Percentiles rank a stretch among this genome's conserved stretches.
Evolutionary conservation across 2,329 filamentous ascomycete species (phyloP).

Genomic region (Colletotrichum sp.): DNA sequence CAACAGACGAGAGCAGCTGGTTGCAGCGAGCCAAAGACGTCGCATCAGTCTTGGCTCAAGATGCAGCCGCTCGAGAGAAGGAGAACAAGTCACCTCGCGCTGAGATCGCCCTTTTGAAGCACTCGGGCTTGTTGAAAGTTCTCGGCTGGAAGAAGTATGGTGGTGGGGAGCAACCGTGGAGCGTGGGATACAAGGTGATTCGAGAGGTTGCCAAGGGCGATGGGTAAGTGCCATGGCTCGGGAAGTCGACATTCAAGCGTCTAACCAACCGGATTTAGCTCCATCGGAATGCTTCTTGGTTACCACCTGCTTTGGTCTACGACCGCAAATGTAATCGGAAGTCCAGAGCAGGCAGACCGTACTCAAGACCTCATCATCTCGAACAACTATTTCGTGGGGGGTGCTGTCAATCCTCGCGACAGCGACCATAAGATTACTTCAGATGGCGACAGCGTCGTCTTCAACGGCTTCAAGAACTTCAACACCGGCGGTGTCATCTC

Average conservation of each 20-base stretch:
- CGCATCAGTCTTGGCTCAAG: constrained; percentile 35
- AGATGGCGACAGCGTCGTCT: constrained; percentile 60
- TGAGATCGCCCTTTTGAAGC: constrained; percentile 44
- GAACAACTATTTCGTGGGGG: constrained; percentile 71
- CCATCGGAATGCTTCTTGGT: constrained; percentile 68
- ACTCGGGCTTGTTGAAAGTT: constrained; percentile 43
- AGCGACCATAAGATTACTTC: constrained; percentile 62
- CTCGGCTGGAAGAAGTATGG: constrained; percentile 45
- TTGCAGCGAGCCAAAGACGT: constrained; percentile 44
- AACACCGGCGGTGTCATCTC: constrained; percentile 72
- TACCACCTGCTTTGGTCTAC: constrained; percentile 70
- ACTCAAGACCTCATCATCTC: constrained; percentile 60
- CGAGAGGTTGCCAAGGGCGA: constrained; percentile 69
- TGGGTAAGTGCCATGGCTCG: constrained; percentile 43
- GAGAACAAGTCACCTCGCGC: constrained; percentile 45
- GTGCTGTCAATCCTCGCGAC: constrained; percentile 70
- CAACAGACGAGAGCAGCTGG: constrained; percentile 37
- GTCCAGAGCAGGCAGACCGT: constrained; percentile 62
- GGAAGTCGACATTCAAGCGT: neutral
- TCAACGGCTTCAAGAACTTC: constrained; percentile 69
- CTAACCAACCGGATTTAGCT: constrained; percentile 34
- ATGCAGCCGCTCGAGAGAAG: constrained; percentile 38
- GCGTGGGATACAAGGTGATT: constrained; percentile 62
- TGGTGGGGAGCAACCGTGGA: constrained; percentile 49
- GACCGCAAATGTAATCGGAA: constrained; percentile 66